These are phyloP conservation scores for Verticillium alfalfae DNA, from an alignment of 2,329 filamentous ascomycete species.

Conservation along the genomic window DNA sequence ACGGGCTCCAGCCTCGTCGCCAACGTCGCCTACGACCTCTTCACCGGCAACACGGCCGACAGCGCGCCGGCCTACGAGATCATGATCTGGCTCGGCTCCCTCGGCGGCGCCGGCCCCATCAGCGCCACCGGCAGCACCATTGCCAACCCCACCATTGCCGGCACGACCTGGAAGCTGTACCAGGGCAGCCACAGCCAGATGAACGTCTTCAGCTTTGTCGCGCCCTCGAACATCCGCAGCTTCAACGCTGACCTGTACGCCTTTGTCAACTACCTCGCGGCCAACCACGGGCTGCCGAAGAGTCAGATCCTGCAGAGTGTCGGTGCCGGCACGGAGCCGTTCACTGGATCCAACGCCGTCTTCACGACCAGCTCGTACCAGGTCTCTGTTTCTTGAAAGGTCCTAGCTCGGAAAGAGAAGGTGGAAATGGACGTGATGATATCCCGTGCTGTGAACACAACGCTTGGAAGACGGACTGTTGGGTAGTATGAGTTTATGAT, in stretches of 20 bases:
- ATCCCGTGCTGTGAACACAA: not conserved
- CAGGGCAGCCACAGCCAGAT: constrained; percentile 54
- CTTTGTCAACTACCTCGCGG: constrained; percentile 52
- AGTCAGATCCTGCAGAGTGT: constrained; percentile 28
- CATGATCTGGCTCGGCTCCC: constrained; percentile 58
- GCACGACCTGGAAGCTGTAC: constrained; percentile 52
- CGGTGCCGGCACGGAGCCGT: constrained; percentile 51
- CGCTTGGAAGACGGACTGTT: not conserved
- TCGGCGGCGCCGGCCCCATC: constrained; percentile 56
- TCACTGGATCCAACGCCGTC: constrained; percentile 36
- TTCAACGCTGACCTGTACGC: constrained; percentile 52
- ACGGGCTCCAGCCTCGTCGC: constrained; percentile 31
- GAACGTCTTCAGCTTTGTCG: constrained; percentile 53
- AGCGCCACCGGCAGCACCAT: constrained; percentile 39
- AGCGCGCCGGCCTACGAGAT: constrained; percentile 49
- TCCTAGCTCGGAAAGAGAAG: too few species aligned
- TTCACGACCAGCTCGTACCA: constrained; percentile 13
- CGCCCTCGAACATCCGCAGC: constrained; percentile 32
- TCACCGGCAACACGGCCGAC: constrained; percentile 42
- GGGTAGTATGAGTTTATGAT: not conserved
- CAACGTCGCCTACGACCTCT: constrained; percentile 57
- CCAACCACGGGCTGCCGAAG: constrained; percentile 38
- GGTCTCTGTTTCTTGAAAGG: constrained; percentile 2
- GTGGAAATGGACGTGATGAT: not conserved
- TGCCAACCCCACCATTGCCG: constrained; percentile 47